These are phyloP conservation scores for Darksidea phi DNA, from an alignment of 495 filamentous ascomycete genomes.

Conservation along the genomic window DNA sequence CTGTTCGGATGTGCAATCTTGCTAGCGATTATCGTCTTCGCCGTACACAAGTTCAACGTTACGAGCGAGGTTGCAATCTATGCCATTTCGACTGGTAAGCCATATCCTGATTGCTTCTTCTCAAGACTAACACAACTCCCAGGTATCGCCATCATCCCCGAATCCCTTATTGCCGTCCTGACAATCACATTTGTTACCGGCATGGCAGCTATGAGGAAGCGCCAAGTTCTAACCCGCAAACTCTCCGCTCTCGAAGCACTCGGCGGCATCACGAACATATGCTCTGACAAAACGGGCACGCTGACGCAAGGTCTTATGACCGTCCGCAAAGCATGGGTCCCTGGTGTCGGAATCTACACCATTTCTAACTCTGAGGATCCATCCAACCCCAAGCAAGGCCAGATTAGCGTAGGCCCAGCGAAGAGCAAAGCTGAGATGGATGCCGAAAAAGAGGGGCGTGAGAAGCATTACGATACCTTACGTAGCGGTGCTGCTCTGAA, in stretches of 20 bases:
- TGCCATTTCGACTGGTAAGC: constrained; percentile 64
- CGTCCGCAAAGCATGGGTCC: constrained; percentile 77
- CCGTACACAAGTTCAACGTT: constrained; percentile 68
- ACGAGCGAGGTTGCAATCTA: constrained; percentile 76
- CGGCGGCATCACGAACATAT: constrained; percentile 83
- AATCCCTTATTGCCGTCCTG: constrained; percentile 66
- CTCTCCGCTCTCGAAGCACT: constrained; percentile 78
- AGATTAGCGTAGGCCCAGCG: constrained; percentile 47
- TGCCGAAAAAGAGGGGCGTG: constrained; percentile 36
- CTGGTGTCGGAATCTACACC: constrained; percentile 61
- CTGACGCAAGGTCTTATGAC: constrained; percentile 78
- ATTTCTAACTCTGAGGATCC: constrained; percentile 60
- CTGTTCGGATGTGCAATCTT: constrained; percentile 73
- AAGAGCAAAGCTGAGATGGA: constrained; percentile 32
- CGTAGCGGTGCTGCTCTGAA: constrained; percentile 54
- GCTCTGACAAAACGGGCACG: constrained; percentile 85
- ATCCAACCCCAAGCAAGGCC: constrained; percentile 58
- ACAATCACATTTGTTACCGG: constrained; percentile 78
- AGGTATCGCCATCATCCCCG: constrained; percentile 71
- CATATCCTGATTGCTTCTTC: neutral
- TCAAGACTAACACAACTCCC: constrained; percentile 11
- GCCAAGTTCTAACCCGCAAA: constrained; percentile 77
- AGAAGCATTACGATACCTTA: constrained; percentile 49
- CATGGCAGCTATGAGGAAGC: constrained; percentile 71
- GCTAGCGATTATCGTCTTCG: constrained; percentile 77